These are phyloP conservation scores for Phytophthora macrochlamydospora DNA, from an alignment of 352 stramenopile genomes.

Conservation along the genomic window DNA sequence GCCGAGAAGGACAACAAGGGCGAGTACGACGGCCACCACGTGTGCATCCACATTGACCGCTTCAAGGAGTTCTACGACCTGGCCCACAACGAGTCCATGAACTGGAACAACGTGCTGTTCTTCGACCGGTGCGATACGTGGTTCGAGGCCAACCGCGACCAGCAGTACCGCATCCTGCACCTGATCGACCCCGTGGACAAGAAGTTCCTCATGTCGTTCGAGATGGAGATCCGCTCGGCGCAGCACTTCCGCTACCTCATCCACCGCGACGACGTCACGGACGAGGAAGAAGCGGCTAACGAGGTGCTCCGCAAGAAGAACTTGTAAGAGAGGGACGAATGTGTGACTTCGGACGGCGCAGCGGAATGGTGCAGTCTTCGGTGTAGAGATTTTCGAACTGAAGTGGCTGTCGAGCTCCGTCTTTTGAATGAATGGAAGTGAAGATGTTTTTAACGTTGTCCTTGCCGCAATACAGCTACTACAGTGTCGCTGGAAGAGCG, in stretches of 20 bases:
- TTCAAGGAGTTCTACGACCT: conserved; percentile 73
- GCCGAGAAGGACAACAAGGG: conserved; percentile 56
- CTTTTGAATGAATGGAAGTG: no score
- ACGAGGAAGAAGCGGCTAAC: conserved; percentile 56
- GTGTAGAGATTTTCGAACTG: no score
- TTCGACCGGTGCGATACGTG: conserved; percentile 77
- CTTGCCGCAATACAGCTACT: no score
- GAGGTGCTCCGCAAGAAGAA: conserved; percentile 66
- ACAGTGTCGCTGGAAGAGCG: no score
- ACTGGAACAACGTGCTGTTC: conserved; percentile 78
- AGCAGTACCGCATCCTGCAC: conserved; percentile 78
- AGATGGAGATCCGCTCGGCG: conserved; percentile 73
- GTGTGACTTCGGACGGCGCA: no score
- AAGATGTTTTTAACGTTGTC: no score
- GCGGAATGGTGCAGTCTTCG: no score
- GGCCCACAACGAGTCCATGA: conserved; percentile 59
- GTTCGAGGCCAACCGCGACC: conserved; percentile 62
- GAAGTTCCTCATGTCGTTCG: conserved; percentile 67
- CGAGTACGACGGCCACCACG: conserved; percentile 76
- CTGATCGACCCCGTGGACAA: conserved; percentile 68
- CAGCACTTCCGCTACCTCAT: conserved; percentile 77
- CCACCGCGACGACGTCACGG: conserved; percentile 57
- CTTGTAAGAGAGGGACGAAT: conserved; percentile 26
- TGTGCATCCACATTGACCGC: conserved; percentile 77
- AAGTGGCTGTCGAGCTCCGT: no score